A percentile compares a stretch with the other conserved stretches of the same genome.
Evolutionary conservation across 345 rosid genomes (phyloP).

Genomic region (Eutrema yunnanense): DNA sequence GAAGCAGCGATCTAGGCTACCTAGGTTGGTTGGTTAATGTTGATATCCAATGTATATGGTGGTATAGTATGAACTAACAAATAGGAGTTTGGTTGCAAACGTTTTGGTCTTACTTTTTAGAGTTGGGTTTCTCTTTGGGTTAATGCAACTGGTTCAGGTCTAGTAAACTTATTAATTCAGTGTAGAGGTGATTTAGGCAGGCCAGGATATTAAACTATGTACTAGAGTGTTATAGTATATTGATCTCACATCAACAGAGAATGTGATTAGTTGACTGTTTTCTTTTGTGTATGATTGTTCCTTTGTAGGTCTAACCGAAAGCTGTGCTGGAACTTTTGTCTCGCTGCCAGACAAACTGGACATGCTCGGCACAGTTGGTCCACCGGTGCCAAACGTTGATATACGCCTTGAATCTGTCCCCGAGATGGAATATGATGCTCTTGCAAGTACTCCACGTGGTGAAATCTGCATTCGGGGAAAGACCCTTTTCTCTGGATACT

Average conservation of each 20-base stretch:
- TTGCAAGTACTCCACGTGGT: constrained; percentile 67
- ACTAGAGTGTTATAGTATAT: constrained; percentile 1
- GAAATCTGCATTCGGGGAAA: constrained; percentile 85
- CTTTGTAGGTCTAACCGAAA: constrained; percentile 86
- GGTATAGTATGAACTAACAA: not conserved
- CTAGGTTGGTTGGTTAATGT: not conserved
- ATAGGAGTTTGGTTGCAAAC: not conserved
- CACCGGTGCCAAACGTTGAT: constrained; percentile 96
- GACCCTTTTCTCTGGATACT: constrained; percentile 78
- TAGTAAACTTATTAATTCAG: not conserved
- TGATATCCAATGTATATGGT: not conserved
- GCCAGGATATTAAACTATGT: not conserved
- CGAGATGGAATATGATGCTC: constrained; percentile 92
- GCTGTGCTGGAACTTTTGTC: constrained; percentile 89
- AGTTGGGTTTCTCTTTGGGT: not conserved
- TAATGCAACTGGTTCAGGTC: not conserved
- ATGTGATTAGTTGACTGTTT: not conserved
- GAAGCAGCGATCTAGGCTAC: not conserved
- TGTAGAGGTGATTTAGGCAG: constrained; percentile 7
- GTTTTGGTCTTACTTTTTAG: not conserved
- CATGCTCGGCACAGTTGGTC: constrained; percentile 92
- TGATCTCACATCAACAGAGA: not conserved
- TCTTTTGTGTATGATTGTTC: not conserved
- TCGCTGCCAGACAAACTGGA: constrained; percentile 69
- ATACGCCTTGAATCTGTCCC: constrained; percentile 87